A percentile compares a stretch with the other conserved stretches of the same genome.
These are phyloP conservation scores for Curvularia hawaiiensis DNA, from an alignment of 2,329 filamentous ascomycete species.

Conservation along the genomic window DNA sequence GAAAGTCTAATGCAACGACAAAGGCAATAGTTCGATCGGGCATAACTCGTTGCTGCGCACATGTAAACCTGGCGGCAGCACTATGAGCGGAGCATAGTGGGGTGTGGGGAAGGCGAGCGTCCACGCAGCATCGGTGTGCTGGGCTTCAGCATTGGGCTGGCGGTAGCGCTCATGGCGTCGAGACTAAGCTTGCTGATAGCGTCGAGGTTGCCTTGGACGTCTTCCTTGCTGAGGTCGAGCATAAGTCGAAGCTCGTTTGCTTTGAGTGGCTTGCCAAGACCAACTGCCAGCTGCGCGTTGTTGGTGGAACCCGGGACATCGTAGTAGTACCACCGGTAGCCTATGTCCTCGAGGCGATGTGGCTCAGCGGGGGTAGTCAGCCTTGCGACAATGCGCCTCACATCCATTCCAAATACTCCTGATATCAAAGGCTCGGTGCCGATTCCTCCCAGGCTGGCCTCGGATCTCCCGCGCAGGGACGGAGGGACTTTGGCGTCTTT, in stretches of 20 bases:
- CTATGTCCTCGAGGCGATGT: constrained; percentile 39
- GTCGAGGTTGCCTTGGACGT: constrained; percentile 43
- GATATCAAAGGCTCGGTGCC: constrained; percentile 40
- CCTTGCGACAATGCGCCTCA: constrained; percentile 36
- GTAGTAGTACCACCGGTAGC: constrained; percentile 43
- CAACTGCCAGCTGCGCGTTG: constrained; percentile 45
- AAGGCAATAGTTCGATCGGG: neutral
- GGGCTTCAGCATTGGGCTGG: constrained; percentile 44
- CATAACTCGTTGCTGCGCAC: neutral
- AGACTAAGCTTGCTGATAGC: constrained; percentile 46
- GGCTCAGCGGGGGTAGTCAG: constrained; percentile 43
- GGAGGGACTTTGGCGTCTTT: constrained; percentile 41
- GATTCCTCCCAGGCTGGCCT: constrained; percentile 36
- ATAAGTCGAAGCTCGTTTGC: constrained; percentile 45
- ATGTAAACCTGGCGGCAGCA: neutral
- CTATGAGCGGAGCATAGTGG: constrained; percentile 27
- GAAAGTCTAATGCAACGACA: neutral
- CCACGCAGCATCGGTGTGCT: constrained; percentile 44
- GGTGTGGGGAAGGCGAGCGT: constrained; percentile 42
- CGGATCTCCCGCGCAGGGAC: constrained; percentile 31
- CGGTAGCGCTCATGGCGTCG: constrained; percentile 43
- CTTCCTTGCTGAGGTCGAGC: constrained; percentile 44
- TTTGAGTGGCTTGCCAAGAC: constrained; percentile 41
- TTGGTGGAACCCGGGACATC: constrained; percentile 32
- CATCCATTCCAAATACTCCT: constrained; percentile 47